Evolutionary conservation across 2,329 filamentous ascomycete species (phyloP), one percentile per base, ranked within the genome.

Genomic region (Penicillium sp.): DNA sequence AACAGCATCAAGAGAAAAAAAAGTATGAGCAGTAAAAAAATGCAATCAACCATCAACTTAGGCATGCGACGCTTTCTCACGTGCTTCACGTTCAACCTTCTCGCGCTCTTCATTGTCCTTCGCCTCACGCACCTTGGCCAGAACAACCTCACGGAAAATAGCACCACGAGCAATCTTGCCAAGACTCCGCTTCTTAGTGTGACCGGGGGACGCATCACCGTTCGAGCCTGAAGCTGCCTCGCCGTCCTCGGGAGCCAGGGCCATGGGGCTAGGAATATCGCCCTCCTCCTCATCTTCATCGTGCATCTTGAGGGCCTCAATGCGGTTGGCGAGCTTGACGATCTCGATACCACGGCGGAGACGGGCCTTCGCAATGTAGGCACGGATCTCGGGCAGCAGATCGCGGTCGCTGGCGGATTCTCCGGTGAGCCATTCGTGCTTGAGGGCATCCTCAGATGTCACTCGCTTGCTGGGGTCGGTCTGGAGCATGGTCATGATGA

Each of bases 321-420:
- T 98, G 63, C 93, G 91, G 79, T 97, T 97, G 64, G 92, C 88
- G 54, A 99, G 86, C 79, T 96, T 97, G 81, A 98, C 90, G 70
- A 96, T 88, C 77, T 98, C 92, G 79, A 99, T 96, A 69, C 93
- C 93, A 63, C 93, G 90, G 76, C 90, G 90, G 67, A 99, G 89
- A 61, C 92, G 92, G 56, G 92, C 91, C 77, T 92, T 92, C 62
- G 93, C 89, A 77, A 96, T 92, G 81, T 95, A 96, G 52, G 92
- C 89, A 77, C 90, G 91, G 82, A 99, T 96, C 80, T 99, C 95
- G 65, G 95, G 95, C 75, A 99, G 80, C 85, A 99, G 85, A 83
- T 99, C 93, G 85, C 97, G 92, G 77, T 98, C 93, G 60, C 90
- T 92, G 62, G 95, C 95, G 61, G 86, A 95, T 80, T 95, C 85